phyloP scores from a whole-genome alignment of 2,329 filamentous ascomycete genomes.

The Fusarium proliferatum region DNA sequence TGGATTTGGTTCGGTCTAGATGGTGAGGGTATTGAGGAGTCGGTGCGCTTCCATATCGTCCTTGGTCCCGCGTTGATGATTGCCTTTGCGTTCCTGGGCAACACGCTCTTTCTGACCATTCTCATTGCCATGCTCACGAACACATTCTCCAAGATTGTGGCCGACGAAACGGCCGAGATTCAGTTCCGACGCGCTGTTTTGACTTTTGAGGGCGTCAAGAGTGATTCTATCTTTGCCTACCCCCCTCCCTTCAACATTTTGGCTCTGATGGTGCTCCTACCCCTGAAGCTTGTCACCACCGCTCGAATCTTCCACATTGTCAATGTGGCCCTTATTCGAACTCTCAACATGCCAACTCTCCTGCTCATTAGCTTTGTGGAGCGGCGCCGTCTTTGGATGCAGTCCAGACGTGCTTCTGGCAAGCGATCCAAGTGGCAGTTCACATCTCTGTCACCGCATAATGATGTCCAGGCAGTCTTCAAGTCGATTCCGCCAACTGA shows the following conservation, averaged over 20 bases:
- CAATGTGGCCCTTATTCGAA: conserved; percentile 73
- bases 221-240: conserved; percentile 76
- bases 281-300: conserved; percentile 71
- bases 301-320: conserved; percentile 76
- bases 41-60: conserved; percentile 70
- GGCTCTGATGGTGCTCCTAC: conserved; percentile 71
- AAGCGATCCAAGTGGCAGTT: conserved; percentile 56
- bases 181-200: conserved; percentile 77
- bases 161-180: conserved; percentile 75
- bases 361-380: conserved; percentile 71
- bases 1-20: conserved; percentile 85
- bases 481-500: conserved; percentile 65
- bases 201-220: conserved; percentile 80
- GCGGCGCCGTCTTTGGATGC: conserved; percentile 61
- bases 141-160: conserved; percentile 77
- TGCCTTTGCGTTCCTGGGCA: conserved; percentile 78
- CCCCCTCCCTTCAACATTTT: conserved; percentile 77
- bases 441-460: conserved; percentile 64
- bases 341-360: conserved; percentile 72
- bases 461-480: conserved; percentile 70
- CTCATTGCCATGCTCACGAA: conserved; percentile 79
- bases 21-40: conserved; percentile 64
- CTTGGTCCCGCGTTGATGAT: conserved; percentile 77
- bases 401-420: conserved; percentile 30
- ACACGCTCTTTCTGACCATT: conserved; percentile 79